Conservation (phyloP, 2,329 filamentous ascomycete genomes). For the Penicillium janthinellum region DNA sequence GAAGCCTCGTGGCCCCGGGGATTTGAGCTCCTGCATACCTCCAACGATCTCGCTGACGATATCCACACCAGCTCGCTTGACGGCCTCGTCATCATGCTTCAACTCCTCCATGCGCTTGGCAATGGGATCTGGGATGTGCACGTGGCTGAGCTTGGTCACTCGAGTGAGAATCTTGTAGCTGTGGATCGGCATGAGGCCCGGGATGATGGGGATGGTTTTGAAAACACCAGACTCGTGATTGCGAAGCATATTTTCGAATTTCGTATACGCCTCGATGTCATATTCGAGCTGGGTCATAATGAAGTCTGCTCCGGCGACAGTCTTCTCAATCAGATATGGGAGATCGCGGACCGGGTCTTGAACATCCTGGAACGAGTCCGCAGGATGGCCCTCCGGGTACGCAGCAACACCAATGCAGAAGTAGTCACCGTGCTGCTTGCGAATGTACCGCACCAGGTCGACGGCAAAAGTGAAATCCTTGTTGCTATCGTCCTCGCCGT, state of each 20-base stretch:
- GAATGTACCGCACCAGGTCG: slow-evolving; percentile 88
- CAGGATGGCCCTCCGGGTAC: slow-evolving; percentile 93
- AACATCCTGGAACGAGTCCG: slow-evolving; percentile 84
- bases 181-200: slow-evolving; percentile 96
- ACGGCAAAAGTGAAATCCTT: slow-evolving; percentile 85
- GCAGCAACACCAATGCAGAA: slow-evolving; percentile 94
- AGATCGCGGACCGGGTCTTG: slow-evolving; percentile 69
- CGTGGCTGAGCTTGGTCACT: slow-evolving; percentile 92
- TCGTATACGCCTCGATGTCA: slow-evolving; percentile 77
- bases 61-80: slow-evolving; percentile 53
- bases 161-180: slow-evolving; percentile 94
- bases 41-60: slow-evolving; percentile 83
- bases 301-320: slow-evolving; percentile 88
- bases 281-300: slow-evolving; percentile 99
- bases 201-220: slow-evolving; percentile 84
- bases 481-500: slow-evolving; percentile 62
- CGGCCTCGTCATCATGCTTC: slow-evolving; percentile 51
- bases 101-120: slow-evolving; percentile 60
- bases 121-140: slow-evolving; percentile 72
- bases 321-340: slow-evolving; percentile 87
- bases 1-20: slow-evolving; percentile 70
- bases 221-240: slow-evolving; percentile 83
- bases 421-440: slow-evolving; percentile 82
- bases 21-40: slow-evolving; percentile 68
- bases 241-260: slow-evolving; percentile 75